phyloP scores from a whole-genome alignment of 2,329 filamentous ascomycete species.

The Xylaria sp. region DNA sequence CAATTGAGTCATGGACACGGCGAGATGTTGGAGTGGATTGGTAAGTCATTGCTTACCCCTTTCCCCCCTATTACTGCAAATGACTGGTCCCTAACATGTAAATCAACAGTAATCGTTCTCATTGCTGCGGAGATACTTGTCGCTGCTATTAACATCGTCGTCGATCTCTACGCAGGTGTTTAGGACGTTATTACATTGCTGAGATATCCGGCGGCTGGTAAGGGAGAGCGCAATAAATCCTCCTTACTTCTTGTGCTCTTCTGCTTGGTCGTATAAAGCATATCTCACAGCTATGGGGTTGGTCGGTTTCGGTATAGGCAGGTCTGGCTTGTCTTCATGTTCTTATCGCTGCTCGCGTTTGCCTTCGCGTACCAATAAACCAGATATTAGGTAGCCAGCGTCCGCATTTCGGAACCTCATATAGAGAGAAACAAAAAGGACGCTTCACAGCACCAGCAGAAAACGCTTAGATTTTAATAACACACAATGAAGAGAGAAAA shows the following conservation, averaged over 20 bases:
- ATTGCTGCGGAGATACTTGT: constrained; percentile 96
- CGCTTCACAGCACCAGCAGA: constrained; percentile 26
- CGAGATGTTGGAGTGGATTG: constrained; percentile 90
- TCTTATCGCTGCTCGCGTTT: not conserved
- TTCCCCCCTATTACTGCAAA: not conserved
- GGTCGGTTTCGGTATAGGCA: constrained; percentile 12
- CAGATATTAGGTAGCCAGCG: constrained; percentile 9
- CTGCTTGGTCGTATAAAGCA: constrained; percentile 17
- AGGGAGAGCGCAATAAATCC: not conserved
- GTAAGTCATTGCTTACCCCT: constrained; percentile 61
- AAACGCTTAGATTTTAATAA: constrained; percentile 2
- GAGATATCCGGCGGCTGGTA: not conserved
- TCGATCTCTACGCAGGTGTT: constrained; percentile 80
- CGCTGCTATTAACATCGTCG: constrained; percentile 91
- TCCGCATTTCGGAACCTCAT: constrained; percentile 4
- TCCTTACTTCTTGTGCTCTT: not conserved
- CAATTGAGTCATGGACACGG: constrained; percentile 94
- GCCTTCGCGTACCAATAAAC: constrained; percentile 5
- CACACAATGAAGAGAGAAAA: constrained; percentile 3
- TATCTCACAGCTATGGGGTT: constrained; percentile 26
- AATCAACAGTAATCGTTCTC: constrained; percentile 80
- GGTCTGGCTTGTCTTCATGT: not conserved
- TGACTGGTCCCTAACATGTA: constrained; percentile 33
- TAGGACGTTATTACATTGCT: constrained; percentile 30
- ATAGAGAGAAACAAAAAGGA: constrained; percentile 17